Evolutionary conservation across 345 rosid species (phyloP).

Genomic region (Atalantia buxifolia): DNA sequence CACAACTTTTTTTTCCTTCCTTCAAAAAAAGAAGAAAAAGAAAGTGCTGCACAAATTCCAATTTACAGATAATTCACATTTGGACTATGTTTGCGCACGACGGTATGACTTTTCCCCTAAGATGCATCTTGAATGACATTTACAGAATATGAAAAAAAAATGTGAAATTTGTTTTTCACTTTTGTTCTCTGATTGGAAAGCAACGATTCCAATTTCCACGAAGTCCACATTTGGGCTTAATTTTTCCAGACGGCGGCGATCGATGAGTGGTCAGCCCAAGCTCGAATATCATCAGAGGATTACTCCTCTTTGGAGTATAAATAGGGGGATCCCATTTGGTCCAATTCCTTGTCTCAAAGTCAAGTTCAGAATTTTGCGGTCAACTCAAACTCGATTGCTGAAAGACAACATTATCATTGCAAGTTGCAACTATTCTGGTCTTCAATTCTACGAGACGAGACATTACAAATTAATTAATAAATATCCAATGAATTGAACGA

Average conservation of each 20-base stretch:
- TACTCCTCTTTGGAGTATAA: neutral
- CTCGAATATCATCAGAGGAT: neutral
- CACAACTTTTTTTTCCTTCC: too few species aligned
- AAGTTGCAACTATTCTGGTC: neutral
- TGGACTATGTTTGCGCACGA: too few species aligned
- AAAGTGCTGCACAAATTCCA: too few species aligned
- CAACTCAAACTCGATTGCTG: neutral
- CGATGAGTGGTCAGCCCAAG: neutral
- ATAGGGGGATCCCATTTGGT: neutral
- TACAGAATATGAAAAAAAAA: too few species aligned
- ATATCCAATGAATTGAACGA: neutral
- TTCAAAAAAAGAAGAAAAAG: too few species aligned
- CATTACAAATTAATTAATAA: neutral
- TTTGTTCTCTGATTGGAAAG: too few species aligned
- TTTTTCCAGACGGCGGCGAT: neutral
- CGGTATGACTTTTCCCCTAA: too few species aligned
- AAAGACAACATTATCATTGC: neutral
- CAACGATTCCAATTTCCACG: neutral
- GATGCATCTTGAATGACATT: too few species aligned
- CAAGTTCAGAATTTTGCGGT: neutral
- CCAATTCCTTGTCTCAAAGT: neutral
- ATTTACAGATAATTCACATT: too few species aligned
- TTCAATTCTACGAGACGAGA: neutral
- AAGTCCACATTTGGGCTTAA: neutral
- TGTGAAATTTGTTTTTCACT: neutral